Conservation (phyloP, 495 filamentous ascomycete species). For the Podospora appendiculata region DNA sequence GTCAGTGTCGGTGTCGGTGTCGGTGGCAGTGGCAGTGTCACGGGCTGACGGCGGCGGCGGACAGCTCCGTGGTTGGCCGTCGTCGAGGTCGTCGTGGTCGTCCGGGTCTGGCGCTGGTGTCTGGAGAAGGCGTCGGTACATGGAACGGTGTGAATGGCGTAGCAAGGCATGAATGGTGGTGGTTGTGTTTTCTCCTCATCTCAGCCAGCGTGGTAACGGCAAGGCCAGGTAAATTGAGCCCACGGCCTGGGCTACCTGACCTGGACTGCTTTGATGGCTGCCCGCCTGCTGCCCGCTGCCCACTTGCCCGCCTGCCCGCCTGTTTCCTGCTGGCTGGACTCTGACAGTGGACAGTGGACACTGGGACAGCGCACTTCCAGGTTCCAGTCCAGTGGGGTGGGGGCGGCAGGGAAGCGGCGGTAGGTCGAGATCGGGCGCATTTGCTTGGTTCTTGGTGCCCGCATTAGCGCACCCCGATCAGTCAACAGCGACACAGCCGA, state of each 20-base stretch:
- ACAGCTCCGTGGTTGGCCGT: too few species aligned
- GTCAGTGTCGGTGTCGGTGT: too few species aligned
- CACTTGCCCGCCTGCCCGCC: too few species aligned
- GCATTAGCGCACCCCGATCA: slow-evolving; percentile 16
- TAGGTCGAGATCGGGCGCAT: slow-evolving; percentile 16
- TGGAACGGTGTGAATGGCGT: background rate
- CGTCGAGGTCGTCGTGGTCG: too few species aligned
- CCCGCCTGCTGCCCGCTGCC: too few species aligned
- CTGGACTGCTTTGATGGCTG: background rate
- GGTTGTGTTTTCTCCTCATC: background rate
- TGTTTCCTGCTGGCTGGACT: too few species aligned
- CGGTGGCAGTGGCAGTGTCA: too few species aligned
- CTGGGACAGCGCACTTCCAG: too few species aligned
- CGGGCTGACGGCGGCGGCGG: too few species aligned
- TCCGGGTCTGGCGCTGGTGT: too few species aligned
- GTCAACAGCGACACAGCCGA: slow-evolving; percentile 1
- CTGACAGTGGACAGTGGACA: too few species aligned
- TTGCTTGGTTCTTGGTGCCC: slow-evolving; percentile 3
- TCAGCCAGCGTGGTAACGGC: background rate
- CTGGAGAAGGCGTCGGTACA: too few species aligned
- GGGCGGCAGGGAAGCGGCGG: slow-evolving; percentile 6
- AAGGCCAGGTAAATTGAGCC: slow-evolving; percentile 17
- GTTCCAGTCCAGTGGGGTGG: background rate
- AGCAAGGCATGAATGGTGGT: background rate
- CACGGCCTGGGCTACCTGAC: background rate